Base-by-base conservation (phyloP, 2,329 filamentous ascomycete species). In the Claviceps fusiformis region DNA sequence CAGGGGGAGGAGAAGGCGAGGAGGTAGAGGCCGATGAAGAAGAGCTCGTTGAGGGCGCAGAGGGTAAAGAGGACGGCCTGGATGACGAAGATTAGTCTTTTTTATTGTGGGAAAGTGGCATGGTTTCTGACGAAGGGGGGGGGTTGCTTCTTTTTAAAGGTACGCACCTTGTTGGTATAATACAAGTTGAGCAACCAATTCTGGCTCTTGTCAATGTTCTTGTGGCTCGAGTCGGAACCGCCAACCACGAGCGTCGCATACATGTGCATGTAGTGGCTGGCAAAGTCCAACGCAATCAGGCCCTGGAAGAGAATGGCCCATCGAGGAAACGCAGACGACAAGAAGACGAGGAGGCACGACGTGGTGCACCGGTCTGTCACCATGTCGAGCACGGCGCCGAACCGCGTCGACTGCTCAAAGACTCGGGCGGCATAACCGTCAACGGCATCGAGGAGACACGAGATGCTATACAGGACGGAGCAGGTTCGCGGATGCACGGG, bases 221-320 rank as follows among this genome's bases (percentile, higher is more conserved):
- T 98, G 75, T 98, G 93, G 74, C 90, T 85, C 60, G 73, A 88
- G 62, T 83, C 81, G 54, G 82, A 79, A 54, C 89, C 89, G 54
- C 87, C 89, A 82, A 95, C 93, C 60, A 85, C 85, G 65, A 96
- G 75, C 0, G 90, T 95, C 13, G 91, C 89, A 68, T 95, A 97
- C 93, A 98, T 98, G 75, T 98, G 93, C 77, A 97, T 92, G 69
- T 97, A 98, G 72, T 98, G 93, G 69, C 90, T 95, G 33, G 93
- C 87, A 60, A 98, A 79, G 71, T 98, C 93, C 64, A 98, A 74
- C 55, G 86, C 87, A 70, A 98, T 95, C 66, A 98, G 74, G 48
- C 86, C 82, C 75, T 98, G 93, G 79, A 98, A 98, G 57, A 97
- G 67, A 62, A 97, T 90, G 60, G 89, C 85, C 86, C 89, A 97